Evolutionary conservation across 2,329 filamentous ascomycete genomes (phyloP).

Genomic region (Pseudogymnoascus sp.): DNA sequence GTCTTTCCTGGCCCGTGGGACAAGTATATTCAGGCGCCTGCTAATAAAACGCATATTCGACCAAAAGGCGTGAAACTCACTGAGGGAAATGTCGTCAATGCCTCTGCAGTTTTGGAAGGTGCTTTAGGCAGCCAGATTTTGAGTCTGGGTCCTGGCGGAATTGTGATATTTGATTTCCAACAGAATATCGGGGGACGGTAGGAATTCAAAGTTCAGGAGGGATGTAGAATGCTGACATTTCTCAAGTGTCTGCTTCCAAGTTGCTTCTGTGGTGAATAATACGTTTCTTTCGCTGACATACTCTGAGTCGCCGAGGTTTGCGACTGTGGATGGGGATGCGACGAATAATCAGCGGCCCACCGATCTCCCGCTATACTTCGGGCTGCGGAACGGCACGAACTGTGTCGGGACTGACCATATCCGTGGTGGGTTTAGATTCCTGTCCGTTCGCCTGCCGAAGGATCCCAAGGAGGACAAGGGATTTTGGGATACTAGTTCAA

Average conservation of each 20-base stretch:
- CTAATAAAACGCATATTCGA: constrained; percentile 28
- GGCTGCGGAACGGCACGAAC: constrained; percentile 25
- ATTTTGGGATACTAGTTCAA: constrained; percentile 18
- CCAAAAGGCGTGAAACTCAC: constrained; percentile 28
- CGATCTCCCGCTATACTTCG: constrained; percentile 27
- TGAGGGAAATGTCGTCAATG: constrained; percentile 27
- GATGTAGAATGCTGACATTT: neutral
- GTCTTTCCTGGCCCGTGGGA: constrained; percentile 35
- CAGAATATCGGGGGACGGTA: constrained; percentile 36
- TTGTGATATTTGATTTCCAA: constrained; percentile 32
- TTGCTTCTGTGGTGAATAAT: constrained; percentile 24
- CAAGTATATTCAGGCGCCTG: constrained; percentile 30
- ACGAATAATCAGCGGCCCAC: constrained; percentile 27
- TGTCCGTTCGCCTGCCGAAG: constrained; percentile 29
- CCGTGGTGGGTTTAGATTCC: constrained; percentile 33
- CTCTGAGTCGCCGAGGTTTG: constrained; percentile 31
- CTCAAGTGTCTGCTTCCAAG: constrained; percentile 29
- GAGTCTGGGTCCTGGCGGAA: constrained; percentile 24
- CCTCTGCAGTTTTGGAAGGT: constrained; percentile 14
- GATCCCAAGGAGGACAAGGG: constrained; percentile 18
- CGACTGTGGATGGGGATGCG: constrained; percentile 28
- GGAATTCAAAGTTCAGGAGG: constrained; percentile 1
- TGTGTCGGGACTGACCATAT: constrained; percentile 30
- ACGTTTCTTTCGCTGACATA: constrained; percentile 29
- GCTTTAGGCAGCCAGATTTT: constrained; percentile 3